These are phyloP conservation scores for Sphagnurus paluster DNA, from an alignment of 1,284 basidiomycete genomes.

Conservation along the genomic window DNA sequence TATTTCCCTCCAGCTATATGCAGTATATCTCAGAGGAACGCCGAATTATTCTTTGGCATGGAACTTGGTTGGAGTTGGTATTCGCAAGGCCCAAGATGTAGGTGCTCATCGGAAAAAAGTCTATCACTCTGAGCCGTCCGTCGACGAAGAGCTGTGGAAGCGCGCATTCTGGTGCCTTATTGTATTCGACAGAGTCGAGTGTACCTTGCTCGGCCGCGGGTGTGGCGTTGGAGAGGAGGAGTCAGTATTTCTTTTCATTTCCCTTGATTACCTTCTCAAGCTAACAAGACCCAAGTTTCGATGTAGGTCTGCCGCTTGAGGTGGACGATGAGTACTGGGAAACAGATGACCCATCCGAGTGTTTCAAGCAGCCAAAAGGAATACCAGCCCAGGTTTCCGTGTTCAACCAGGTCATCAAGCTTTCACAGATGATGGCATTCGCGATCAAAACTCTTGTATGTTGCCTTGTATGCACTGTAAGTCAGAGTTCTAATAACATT, in stretches of 20 bases:
- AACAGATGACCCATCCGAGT: constrained; percentile 42
- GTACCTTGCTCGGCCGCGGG: constrained; percentile 69
- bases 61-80: constrained; percentile 64
- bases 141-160: constrained; percentile 75
- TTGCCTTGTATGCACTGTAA: constrained; percentile 8
- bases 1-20: constrained; percentile 37
- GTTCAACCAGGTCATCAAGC: constrained; percentile 69
- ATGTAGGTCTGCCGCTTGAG: constrained; percentile 76
- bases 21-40: constrained; percentile 53
- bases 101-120: constrained; percentile 64
- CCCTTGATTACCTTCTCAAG: constrained; percentile 8
- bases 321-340: constrained; percentile 89
- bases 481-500: constrained; percentile 8
- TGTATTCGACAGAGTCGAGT: constrained; percentile 62
- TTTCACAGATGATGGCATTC: constrained; percentile 73
- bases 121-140: constrained; percentile 44
- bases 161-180: constrained; percentile 77
- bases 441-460: constrained; percentile 70
- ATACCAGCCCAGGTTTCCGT: constrained; percentile 60
- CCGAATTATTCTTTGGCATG: constrained; percentile 61
- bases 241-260: constrained; percentile 40
- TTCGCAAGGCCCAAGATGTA: constrained; percentile 71
- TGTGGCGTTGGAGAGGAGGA: constrained; percentile 78
- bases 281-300: constrained; percentile 51
- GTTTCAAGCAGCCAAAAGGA: constrained; percentile 64